These are phyloP conservation scores for Podila epicladia DNA, from an alignment of 192 early-diverging fungal genomes.

Conservation along the genomic window DNA sequence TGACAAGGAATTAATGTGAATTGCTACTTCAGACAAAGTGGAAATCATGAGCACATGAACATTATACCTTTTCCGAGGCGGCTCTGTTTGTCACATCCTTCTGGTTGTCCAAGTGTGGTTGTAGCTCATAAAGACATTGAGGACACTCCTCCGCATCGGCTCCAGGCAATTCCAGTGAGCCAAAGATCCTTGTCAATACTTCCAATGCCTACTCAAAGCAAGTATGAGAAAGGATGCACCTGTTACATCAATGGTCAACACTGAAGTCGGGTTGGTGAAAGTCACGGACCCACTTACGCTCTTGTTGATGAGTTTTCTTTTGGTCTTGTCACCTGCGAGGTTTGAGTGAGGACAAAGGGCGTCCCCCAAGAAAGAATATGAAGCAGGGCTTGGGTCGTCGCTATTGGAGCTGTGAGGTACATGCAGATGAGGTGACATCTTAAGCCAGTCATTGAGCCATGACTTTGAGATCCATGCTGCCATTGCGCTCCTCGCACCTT, in stretches of 20 bases:
- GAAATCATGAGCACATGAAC: background rate
- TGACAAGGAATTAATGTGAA: background rate
- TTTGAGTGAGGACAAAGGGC: slow-evolving; percentile 22
- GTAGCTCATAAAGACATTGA: slow-evolving; percentile 3
- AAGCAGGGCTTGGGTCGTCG: slow-evolving; percentile 25
- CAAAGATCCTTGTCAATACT: slow-evolving; percentile 14
- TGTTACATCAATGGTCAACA: background rate
- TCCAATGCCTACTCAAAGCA: background rate
- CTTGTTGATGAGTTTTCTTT: slow-evolving; percentile 17
- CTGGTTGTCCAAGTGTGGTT: background rate
- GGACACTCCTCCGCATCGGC: slow-evolving; percentile 10
- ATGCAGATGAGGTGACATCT: slow-evolving; percentile 20
- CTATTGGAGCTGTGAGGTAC: background rate
- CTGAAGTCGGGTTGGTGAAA: background rate
- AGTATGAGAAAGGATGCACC: background rate
- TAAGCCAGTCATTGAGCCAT: slow-evolving; percentile 37
- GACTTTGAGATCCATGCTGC: slow-evolving; percentile 26
- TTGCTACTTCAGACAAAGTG: too few relatives aligned
- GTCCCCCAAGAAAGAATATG: slow-evolving; percentile 13
- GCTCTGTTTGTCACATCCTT: slow-evolving; percentile 15
- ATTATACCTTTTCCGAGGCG: slow-evolving; percentile 27
- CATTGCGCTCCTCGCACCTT: background rate
- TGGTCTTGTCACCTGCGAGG: slow-evolving; percentile 14
- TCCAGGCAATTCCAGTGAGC: slow-evolving; percentile 7
- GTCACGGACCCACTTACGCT: background rate